A percentile compares a stretch with the other conserved stretches of the same genome.
These are phyloP conservation scores for Penicillium salamii DNA, from an alignment of 495 filamentous ascomycete genomes.

Conservation along the genomic window DNA sequence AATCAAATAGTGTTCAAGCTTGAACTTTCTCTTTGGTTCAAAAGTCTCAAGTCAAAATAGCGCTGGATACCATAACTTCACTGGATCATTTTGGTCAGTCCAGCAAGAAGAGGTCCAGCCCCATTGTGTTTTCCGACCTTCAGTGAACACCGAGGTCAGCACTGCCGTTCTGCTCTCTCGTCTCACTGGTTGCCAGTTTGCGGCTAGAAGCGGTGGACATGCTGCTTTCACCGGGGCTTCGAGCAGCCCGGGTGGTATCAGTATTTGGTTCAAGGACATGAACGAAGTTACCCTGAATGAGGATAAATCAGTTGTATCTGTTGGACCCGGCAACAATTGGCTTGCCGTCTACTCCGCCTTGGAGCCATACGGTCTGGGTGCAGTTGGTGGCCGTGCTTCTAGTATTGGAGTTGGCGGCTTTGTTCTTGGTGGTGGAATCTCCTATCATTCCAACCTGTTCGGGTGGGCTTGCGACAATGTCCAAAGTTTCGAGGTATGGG, in stretches of 20 bases:
- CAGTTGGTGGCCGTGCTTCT: slow-evolving; percentile 54
- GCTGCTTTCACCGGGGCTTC: slow-evolving; percentile 26
- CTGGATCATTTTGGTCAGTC: slow-evolving; percentile 45
- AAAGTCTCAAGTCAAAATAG: slow-evolving; percentile 8
- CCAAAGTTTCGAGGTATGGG: slow-evolving; percentile 35
- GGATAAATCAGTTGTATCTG: slow-evolving; percentile 19
- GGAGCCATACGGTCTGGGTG: slow-evolving; percentile 42
- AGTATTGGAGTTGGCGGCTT: slow-evolving; percentile 60
- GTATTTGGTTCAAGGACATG: slow-evolving; percentile 48
- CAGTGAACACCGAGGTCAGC: slow-evolving; percentile 20
- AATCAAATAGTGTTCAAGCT: slow-evolving; percentile 10
- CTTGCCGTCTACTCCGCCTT: slow-evolving; percentile 50
- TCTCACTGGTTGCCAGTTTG: slow-evolving; percentile 31
- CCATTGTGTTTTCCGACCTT: slow-evolving; percentile 23
- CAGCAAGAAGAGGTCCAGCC: slow-evolving; percentile 38
- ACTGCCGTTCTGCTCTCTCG: slow-evolving; percentile 16
- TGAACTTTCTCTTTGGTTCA: slow-evolving; percentile 17
- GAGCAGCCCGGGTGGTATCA: slow-evolving; percentile 33
- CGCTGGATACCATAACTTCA: slow-evolving; percentile 19
- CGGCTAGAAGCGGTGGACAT: slow-evolving; percentile 46
- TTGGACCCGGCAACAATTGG: slow-evolving; percentile 30
- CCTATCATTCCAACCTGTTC: slow-evolving; percentile 39
- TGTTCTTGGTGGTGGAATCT: slow-evolving; percentile 32
- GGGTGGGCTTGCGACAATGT: slow-evolving; percentile 54
- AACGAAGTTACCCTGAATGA: slow-evolving; percentile 41